Conservation (phyloP, 345 rosid species). For the Excoecaria cochinchinensis region DNA sequence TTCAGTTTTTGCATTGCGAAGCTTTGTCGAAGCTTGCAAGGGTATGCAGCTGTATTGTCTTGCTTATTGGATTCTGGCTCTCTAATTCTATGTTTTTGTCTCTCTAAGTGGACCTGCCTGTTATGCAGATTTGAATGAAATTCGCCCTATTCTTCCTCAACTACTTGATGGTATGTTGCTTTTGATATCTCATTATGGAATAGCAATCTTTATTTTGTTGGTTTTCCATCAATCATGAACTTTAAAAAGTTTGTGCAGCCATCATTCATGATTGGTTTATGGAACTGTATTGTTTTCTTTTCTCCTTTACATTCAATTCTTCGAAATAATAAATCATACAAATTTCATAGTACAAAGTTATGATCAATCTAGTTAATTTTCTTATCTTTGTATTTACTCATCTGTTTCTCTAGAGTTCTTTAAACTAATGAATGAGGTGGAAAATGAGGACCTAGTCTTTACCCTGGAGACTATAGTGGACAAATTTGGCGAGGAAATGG, state of each 20-base stretch:
- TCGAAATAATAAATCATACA: neutral
- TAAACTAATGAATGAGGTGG: constrained; percentile 97
- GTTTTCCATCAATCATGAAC: neutral
- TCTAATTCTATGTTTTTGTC: neutral
- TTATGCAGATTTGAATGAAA: constrained; percentile 85
- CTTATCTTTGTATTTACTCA: neutral
- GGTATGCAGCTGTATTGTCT: constrained; percentile 40
- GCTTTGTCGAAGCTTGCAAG: constrained; percentile 91
- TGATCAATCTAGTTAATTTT: neutral
- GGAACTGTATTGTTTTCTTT: constrained; percentile 10
- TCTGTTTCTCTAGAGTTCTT: constrained; percentile 69
- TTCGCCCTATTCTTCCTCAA: constrained; percentile 95
- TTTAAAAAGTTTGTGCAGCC: neutral
- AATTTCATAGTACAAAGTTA: neutral
- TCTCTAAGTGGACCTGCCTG: constrained; percentile 5
- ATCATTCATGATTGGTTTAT: neutral
- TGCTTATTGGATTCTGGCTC: neutral
- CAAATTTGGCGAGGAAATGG: constrained; percentile 98
- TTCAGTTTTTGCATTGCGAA: constrained; percentile 92
- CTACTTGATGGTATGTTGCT: constrained; percentile 77
- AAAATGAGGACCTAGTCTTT: constrained; percentile 92
- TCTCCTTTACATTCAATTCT: neutral
- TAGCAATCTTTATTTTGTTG: neutral
- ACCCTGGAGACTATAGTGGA: constrained; percentile 91
- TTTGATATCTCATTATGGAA: neutral